Conservation (phyloP, 2,329 filamentous ascomycete species). For the Clonostachys sp. region DNA sequence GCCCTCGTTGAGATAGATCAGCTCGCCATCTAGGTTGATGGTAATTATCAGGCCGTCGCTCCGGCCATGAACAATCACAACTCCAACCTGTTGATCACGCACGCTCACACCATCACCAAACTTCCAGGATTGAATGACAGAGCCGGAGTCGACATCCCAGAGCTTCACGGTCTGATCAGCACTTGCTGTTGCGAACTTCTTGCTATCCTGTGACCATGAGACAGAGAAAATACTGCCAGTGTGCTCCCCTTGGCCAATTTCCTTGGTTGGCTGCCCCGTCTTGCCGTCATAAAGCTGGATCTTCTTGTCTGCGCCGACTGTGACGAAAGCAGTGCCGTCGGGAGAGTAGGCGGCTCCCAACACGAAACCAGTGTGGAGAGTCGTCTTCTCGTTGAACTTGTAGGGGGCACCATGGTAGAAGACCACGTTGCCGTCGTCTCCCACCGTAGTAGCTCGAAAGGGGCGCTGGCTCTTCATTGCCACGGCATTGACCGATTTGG, state of each 20-base stretch:
- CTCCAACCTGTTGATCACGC: constrained; percentile 86
- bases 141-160: constrained; percentile 83
- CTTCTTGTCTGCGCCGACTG: constrained; percentile 84
- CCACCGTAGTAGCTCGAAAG: constrained; percentile 85
- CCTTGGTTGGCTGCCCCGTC: constrained; percentile 75
- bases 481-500: constrained; percentile 84
- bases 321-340: constrained; percentile 76
- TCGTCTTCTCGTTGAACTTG: constrained; percentile 85
- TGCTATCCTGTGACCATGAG: constrained; percentile 85
- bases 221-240: constrained; percentile 90
- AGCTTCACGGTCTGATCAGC: constrained; percentile 93
- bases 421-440: constrained; percentile 83
- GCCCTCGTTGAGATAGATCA: constrained; percentile 81
- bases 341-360: constrained; percentile 86
- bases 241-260: constrained; percentile 81
- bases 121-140: constrained; percentile 76
- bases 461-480: constrained; percentile 86
- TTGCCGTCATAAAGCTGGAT: constrained; percentile 97
- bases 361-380: constrained; percentile 83
- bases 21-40: constrained; percentile 79
- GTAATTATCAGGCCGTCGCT: constrained; percentile 87
- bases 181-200: constrained; percentile 82
- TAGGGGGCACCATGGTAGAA: constrained; percentile 94
- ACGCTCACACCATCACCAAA: constrained; percentile 77
- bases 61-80: constrained; percentile 81